A percentile compares a stretch with the other conserved stretches of the same genome.
These are phyloP conservation scores for Megacollybia marginata DNA, from an alignment of 768 basidiomycete genomes.

Conservation along the genomic window DNA sequence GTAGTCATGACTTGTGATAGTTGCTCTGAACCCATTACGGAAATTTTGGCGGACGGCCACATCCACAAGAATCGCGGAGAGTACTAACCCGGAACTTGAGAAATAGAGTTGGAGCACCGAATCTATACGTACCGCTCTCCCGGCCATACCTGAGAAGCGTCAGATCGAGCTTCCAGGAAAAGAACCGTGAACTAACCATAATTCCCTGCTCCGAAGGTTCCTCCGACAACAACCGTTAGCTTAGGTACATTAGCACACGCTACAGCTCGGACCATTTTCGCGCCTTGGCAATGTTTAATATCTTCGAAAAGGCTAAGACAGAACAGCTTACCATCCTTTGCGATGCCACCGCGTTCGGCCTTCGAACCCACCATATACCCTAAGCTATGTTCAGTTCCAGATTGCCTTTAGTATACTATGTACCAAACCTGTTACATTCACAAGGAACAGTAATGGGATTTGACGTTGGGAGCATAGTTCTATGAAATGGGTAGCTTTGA, in stretches of 20 bases:
- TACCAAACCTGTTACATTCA: conserved; percentile 78
- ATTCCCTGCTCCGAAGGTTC: conserved; percentile 92
- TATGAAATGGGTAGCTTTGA: conserved; percentile 95
- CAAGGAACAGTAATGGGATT: conserved; percentile 87
- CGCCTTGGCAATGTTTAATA: conserved; percentile 31
- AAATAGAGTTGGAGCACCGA: conserved; percentile 1
- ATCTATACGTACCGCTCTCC: conserved; percentile 64
- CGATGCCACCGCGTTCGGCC: conserved; percentile 90
- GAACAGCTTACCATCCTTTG: conserved; percentile 64
- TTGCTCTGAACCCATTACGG: conserved; percentile 93
- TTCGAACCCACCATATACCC: conserved; percentile 97
- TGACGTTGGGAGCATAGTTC: conserved; percentile 86
- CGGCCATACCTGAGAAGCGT: conserved; percentile 69
- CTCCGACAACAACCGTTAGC: conserved; percentile 87
- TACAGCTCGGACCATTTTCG: conserved; percentile 95
- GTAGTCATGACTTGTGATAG: conserved; percentile 89
- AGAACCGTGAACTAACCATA: conserved; percentile 51
- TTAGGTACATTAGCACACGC: conserved; percentile 94
- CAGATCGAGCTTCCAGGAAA: conserved; percentile 7
- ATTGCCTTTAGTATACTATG: neutral
- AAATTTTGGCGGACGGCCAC: conserved; percentile 95
- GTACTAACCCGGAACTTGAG: conserved; percentile 43
- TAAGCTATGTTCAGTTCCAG: conserved; percentile 3
- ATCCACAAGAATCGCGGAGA: conserved; percentile 95
- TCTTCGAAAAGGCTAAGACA: neutral